Evolutionary conservation across 768 basidiomycete species (phyloP), one percentile per base, ranked within the genome.

Genomic region (Rickenella mellea): DNA sequence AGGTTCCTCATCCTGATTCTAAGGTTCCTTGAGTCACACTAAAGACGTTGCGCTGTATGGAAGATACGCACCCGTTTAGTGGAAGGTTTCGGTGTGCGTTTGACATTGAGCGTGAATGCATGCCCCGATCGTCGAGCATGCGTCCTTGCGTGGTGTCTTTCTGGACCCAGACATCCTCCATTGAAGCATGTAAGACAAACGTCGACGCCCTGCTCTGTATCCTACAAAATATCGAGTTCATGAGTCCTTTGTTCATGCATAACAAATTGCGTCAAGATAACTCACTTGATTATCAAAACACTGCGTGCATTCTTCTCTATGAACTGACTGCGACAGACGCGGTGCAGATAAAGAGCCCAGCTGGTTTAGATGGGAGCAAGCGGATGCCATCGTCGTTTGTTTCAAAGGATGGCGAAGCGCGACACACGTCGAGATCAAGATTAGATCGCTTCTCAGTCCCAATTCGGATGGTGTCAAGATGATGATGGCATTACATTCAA

Each of bases 131-230:
- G 83, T 47, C 73, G 63, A 27, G 69, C 68, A 59, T 98, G 94
- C 0, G 74, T 74, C 7, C 64, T 66, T 4, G 87, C 82, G 55
- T 97, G 96, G 42, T 80, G 74, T 21, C 86, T 67, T 14, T 68
- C 66, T 4, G 55, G 39, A 50, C 66, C 69, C 2, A 82, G 63
- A 56, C 94, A 99, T 1, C 81, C 88, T 6, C 96, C 96, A 53
- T 93, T 98, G 74, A 93, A 99, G 67, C 94, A 99, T 19, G 59
- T 60, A 42, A 99, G 67, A 60, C 94, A 99, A 40, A 97, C 84
- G 51, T 96, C 85, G 47, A 96, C 65, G 5, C 94, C 94, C 10
- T 68, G 61, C 0, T 79, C 70, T 3, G 64, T 62, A 56, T 92
- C 90, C 84, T 92, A 39, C 10, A 41, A 33, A 21, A 6, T 33